phyloP scores from a whole-genome alignment of 345 rosid species.

The Diplotaxis tenuifolia region DNA sequence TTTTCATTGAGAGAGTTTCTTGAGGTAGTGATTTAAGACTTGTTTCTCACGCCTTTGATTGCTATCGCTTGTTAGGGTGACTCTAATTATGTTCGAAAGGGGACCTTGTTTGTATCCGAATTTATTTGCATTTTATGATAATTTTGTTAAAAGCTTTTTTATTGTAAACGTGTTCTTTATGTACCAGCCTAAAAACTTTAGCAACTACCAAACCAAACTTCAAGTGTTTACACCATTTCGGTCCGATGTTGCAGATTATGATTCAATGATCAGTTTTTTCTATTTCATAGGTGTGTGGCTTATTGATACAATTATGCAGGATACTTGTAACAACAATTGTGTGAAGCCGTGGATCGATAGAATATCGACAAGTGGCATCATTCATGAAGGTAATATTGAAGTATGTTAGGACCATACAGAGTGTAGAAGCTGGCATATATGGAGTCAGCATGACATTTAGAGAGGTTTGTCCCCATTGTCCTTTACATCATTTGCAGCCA shows the following conservation, averaged over 20 bases:
- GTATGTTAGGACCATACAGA: constrained; percentile 41
- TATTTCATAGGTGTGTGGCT: not conserved
- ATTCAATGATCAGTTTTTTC: not conserved
- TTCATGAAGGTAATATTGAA: constrained; percentile 32
- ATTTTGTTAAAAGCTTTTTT: too few relatives aligned
- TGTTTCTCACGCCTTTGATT: constrained; percentile 4
- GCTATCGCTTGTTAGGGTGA: not conserved
- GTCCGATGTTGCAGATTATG: too few relatives aligned
- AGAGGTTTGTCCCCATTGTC: constrained; percentile 38
- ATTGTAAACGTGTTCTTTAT: too few relatives aligned
- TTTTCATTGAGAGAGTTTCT: not conserved
- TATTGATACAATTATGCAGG: constrained; percentile 25
- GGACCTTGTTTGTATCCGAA: too few relatives aligned
- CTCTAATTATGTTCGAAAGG: too few relatives aligned
- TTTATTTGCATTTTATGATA: too few relatives aligned
- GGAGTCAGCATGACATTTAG: constrained; percentile 36
- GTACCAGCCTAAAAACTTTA: too few relatives aligned
- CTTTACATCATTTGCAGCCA: too few relatives aligned
- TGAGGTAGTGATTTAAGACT: not conserved
- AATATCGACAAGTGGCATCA: constrained; percentile 32
- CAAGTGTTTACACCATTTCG: too few relatives aligned
- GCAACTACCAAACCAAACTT: too few relatives aligned
- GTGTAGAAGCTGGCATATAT: constrained; percentile 43
- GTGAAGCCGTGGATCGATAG: constrained; percentile 32
- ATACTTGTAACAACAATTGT: constrained; percentile 25